A percentile compares a stretch with the other conserved stretches of the same genome.
Evolutionary conservation across 371 early-diverging fungal species (phyloP).

Genomic region (Phascolomyces articulosus): DNA sequence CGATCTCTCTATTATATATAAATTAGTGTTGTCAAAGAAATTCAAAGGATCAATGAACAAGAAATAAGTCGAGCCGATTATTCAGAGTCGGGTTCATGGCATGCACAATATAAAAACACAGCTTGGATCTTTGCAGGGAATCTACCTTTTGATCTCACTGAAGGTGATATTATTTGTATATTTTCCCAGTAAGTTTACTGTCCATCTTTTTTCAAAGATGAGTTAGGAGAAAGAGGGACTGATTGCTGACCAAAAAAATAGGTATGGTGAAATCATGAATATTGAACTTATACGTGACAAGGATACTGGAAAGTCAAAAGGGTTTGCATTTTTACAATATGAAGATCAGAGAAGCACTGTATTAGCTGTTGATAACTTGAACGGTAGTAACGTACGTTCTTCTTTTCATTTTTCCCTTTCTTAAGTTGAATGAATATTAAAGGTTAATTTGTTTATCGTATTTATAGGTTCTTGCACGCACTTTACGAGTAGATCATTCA

Average conservation of each 20-base stretch:
- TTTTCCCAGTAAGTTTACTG: conserved; percentile 91
- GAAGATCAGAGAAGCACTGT: conserved; percentile 92
- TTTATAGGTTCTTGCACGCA: conserved; percentile 31
- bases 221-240: no score
- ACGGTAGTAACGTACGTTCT: conserved; percentile 71
- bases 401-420: no score
- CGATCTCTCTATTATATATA: no score
- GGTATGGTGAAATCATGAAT: conserved; percentile 91
- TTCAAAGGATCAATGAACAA: conserved; percentile 70
- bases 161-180: conserved; percentile 90
- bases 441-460: no score
- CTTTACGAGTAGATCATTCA: conserved; percentile 46
- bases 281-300: conserved; percentile 86
- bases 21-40: conserved; percentile 76
- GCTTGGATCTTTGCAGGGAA: conserved; percentile 92
- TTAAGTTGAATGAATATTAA: no score
- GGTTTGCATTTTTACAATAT: conserved; percentile 92
- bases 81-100: conserved; percentile 77
- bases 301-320: conserved; percentile 85
- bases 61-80: conserved; percentile 55
- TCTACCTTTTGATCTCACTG: conserved; percentile 83
- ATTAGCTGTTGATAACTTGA: conserved; percentile 94
- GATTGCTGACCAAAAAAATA: no score
- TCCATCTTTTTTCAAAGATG: no score
- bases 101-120: conserved; percentile 87